These are phyloP conservation scores for Fusarium hostae DNA, from an alignment of 2,329 filamentous ascomycete genomes.

Conservation along the genomic window DNA sequence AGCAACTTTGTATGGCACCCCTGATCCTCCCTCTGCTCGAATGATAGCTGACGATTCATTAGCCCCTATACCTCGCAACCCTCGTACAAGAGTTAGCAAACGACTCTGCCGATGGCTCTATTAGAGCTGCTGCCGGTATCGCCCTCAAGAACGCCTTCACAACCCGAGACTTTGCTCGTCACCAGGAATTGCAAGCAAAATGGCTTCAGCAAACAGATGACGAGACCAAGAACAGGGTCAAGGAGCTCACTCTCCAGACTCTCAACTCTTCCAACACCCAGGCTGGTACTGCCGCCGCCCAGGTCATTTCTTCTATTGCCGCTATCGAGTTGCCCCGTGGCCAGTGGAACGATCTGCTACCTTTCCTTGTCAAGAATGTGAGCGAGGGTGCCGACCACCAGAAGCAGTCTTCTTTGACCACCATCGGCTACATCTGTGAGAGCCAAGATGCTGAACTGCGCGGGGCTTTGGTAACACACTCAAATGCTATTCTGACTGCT, in stretches of 20 bases:
- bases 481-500: conserved; percentile 96
- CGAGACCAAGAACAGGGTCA: conserved; percentile 87
- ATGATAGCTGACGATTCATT: conserved; percentile 44
- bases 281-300: conserved; percentile 88
- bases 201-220: conserved; percentile 87
- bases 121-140: conserved; percentile 93
- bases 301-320: conserved; percentile 95
- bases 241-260: conserved; percentile 89
- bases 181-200: conserved; percentile 91
- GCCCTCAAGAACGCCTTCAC: conserved; percentile 98
- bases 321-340: conserved; percentile 92
- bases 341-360: conserved; percentile 94
- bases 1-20: conserved; percentile 83
- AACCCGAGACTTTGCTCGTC: conserved; percentile 86
- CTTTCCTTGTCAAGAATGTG: conserved; percentile 89
- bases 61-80: conserved; percentile 93
- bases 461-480: conserved; percentile 83
- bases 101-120: conserved; percentile 82
- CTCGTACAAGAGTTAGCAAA: conserved; percentile 95
- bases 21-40: conserved; percentile 32
- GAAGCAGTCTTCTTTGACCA: conserved; percentile 93
- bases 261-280: conserved; percentile 81
- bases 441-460: conserved; percentile 90
- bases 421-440: conserved; percentile 99
- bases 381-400: conserved; percentile 86